Base-by-base conservation (phyloP, 2,329 filamentous ascomycete species). In the Coniochaeta hoffmannii region DNA sequence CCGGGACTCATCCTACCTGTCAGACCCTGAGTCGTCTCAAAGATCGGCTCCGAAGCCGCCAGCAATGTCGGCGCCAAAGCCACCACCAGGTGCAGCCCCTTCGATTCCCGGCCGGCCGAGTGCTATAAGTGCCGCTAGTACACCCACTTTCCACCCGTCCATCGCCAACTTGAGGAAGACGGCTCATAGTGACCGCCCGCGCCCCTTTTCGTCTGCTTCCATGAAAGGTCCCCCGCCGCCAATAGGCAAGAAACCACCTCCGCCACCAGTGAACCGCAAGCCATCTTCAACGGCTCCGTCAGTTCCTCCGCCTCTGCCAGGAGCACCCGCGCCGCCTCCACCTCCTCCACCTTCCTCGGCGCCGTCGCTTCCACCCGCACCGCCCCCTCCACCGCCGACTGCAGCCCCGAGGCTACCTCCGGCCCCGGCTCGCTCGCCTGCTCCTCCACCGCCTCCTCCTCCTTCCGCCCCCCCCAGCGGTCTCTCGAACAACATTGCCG, bases 191-290 rank as follows among this genome's bases (percentile, higher is more conserved):
- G 76, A 76, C 54, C 66, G 65, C 1, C 74, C 74, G 41, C 76
- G 88, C 59, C 84, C 88, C 2, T 70, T 76, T 7, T 87, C 86
- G 15, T 78, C 83, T 19, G 73, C 76, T 24, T 85, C 84, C 34
- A 74, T 79, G 62, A 74, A 82, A 64, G 86, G 86, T 55, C 90
- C 90, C 34, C 90, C 90, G 30, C 89, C 89, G 12, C 87, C 87
- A 6, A 79, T 89, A 63, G 88, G 87, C 57, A 91, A 90, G 76
- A 91, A 91, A 65, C 82, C 82, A 34, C 83, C 85, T 26, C 82
- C 83, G 41, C 78, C 81, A 53, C 85, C 83, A 54, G 77, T 75
- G 57, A 81, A 77, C 55, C 75, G 83, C 60, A 85, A 86, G 64
- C 80, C 82, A 12, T 81, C 78, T 66, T 59, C 68, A 64, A 50